Percentiles rank a stretch among this genome's conserved stretches.
phyloP scores from a whole-genome alignment of 176 grass and related monocot species.

The Paspalum vaginatum region DNA sequence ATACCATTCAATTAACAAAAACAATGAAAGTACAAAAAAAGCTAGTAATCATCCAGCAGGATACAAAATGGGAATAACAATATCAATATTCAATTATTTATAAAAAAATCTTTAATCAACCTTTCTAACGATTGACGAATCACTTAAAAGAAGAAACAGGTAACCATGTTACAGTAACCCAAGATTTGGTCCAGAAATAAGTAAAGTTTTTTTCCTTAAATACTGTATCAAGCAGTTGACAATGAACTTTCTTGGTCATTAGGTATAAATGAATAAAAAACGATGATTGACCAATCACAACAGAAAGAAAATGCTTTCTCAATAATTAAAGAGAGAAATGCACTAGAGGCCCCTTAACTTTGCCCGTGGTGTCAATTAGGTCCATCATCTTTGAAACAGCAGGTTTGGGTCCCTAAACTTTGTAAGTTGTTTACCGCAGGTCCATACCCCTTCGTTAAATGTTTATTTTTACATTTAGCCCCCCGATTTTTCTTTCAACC shows the following conservation, averaged over 20 bases:
- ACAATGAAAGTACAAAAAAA: constrained; percentile 8
- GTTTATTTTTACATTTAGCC: too few species aligned
- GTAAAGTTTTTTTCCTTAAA: not conserved
- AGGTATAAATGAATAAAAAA: not conserved
- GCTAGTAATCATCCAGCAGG: not conserved
- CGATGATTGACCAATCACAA: not conserved
- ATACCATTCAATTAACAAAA: constrained; percentile 35
- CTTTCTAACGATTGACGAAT: constrained; percentile 4
- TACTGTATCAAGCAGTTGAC: not conserved
- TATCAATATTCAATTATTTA: not conserved
- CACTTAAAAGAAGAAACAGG: not conserved
- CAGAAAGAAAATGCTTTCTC: not conserved
- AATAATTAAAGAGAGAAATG: too few species aligned
- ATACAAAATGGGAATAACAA: constrained; percentile 8
- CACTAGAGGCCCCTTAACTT: too few species aligned
- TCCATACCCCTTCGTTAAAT: too few species aligned
- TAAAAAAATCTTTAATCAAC: constrained; percentile 4
- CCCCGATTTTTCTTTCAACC: too few species aligned
- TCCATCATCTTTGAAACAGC: too few species aligned
- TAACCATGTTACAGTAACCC: not conserved
- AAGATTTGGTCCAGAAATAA: not conserved
- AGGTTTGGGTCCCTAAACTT: too few species aligned
- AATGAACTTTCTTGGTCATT: not conserved
- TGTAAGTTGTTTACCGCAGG: too few species aligned
- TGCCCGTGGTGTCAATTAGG: too few species aligned